Base-by-base conservation (phyloP, 2,329 filamentous ascomycete species). In the Pseudofabraea citricarpa region DNA sequence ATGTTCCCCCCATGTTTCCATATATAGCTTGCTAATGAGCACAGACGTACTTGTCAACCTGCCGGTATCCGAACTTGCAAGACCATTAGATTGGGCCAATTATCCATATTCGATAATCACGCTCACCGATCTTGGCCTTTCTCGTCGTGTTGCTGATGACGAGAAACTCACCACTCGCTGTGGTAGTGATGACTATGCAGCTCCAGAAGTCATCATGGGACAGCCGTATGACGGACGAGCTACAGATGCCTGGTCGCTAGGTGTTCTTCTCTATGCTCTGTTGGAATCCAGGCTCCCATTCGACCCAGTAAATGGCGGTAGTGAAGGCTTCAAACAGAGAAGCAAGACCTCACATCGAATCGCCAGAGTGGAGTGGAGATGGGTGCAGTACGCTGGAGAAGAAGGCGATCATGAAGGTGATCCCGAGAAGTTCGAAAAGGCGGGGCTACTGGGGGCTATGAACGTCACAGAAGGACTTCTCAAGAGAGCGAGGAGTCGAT, bases 181-280 rank as follows among this genome's bases (percentile, higher is more conserved):
- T 63, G 93, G 93, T 23, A 95, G 87, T 31, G 93, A 97, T 66
- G 93, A 98, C 66, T 98, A 98, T 61, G 91, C 91, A 2, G 91
- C 93, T 0, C 93, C 93, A 0, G 93, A 98, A 63, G 90, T 98
- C 36, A 84, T 98, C 42, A 88, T 98, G 73, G 91, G 91, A 19
- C 88, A 95, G 59, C 81, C 88, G 6, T 98, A 98, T 61, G 90
- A 97, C 61, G 93, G 93, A 23, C 87, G 89, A 27, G 80, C 85
- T 2, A 95, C 87, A 1, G 93, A 98, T 61, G 90, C 89, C 8
- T 98, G 93, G 93, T 94, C 91, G 0, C 74, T 97, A 1, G 93
- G 93, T 40, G 93, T 98, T 1, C 70, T 97, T 3, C 75, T 97
- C 0, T 98, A 97, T 61, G 90, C 93, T 2, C 77, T 97, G 3